These are phyloP conservation scores for Phaeomoniella chlamydospora DNA, from an alignment of 2,329 filamentous ascomycete genomes.

Conservation along the genomic window DNA sequence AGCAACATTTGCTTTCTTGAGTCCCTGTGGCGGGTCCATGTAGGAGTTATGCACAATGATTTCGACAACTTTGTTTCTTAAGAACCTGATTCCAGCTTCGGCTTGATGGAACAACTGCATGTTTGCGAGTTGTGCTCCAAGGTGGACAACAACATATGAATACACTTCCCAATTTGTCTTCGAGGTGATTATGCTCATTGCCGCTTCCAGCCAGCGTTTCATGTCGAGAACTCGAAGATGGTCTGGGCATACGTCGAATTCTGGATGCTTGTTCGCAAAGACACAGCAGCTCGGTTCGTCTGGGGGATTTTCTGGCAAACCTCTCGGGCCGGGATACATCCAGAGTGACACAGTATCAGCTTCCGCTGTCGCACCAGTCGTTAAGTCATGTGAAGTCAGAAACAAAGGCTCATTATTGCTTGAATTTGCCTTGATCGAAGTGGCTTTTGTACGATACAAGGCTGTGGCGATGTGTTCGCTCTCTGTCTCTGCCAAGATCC, in stretches of 20 bases:
- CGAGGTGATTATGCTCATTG: constrained; percentile 57
- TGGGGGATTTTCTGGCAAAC: constrained; percentile 38
- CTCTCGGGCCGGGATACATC: constrained; percentile 40
- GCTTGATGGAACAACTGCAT: constrained; percentile 68
- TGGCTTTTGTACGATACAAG: constrained; percentile 46
- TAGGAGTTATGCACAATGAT: constrained; percentile 66
- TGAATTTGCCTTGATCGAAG: background rate
- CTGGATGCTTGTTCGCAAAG: constrained; percentile 28
- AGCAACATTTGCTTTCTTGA: constrained; percentile 77
- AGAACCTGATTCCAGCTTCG: constrained; percentile 57
- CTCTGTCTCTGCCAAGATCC: constrained; percentile 55
- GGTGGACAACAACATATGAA: constrained; percentile 73
- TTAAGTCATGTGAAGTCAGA: constrained; percentile 5
- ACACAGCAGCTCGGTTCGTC: constrained; percentile 33
- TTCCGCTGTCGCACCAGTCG: constrained; percentile 25
- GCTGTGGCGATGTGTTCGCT: constrained; percentile 58
- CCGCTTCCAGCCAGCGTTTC: constrained; percentile 59
- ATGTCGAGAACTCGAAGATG: constrained; percentile 33
- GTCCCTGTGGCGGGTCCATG: constrained; percentile 64
- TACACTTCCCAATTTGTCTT: constrained; percentile 80
- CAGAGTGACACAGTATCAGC: constrained; percentile 28
- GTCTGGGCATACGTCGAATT: constrained; percentile 7
- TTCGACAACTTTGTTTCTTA: constrained; percentile 67
- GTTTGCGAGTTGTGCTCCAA: constrained; percentile 80
- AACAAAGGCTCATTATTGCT: background rate